phyloP scores from a whole-genome alignment of 441 rosid species.

The Cnidoscolus chayamansa region DNA sequence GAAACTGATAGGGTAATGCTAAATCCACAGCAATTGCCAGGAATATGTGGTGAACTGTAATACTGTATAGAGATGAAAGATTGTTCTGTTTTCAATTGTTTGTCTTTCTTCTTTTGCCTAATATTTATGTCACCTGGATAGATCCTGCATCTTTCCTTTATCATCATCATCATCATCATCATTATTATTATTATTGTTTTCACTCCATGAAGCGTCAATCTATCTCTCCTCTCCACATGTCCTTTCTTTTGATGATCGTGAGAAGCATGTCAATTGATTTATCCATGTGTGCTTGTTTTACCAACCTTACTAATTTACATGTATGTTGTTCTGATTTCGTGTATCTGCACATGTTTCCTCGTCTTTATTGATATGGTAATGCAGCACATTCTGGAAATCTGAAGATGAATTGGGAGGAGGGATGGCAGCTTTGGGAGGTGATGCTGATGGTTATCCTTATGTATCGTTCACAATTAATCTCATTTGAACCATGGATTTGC shows the following conservation, averaged over 20 bases:
- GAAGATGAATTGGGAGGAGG: slow-evolving; percentile 75
- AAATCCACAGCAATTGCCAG: not conserved
- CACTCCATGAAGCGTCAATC: not conserved
- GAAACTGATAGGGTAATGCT: not conserved
- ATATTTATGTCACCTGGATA: not conserved
- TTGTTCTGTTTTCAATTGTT: not conserved
- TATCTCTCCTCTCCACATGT: too few relatives aligned
- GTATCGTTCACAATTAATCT: slow-evolving; percentile 77
- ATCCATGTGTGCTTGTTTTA: not conserved
- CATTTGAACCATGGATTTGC: slow-evolving; percentile 28
- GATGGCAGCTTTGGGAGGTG: slow-evolving; percentile 81
- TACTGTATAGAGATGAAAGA: too few relatives aligned
- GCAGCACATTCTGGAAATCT: slow-evolving; percentile 89
- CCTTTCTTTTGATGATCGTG: not conserved
- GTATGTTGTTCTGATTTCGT: slow-evolving; percentile 2
- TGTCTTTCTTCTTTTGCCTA: not conserved
- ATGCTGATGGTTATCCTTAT: slow-evolving; percentile 72
- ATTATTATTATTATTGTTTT: not conserved
- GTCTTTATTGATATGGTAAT: slow-evolving; percentile 11
- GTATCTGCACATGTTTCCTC: not conserved
- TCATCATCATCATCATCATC: too few relatives aligned
- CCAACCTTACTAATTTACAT: not conserved
- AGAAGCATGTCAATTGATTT: not conserved
- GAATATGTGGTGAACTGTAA: not conserved
- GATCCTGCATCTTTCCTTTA: not conserved